Conservation (phyloP, 2,329 filamentous ascomycete genomes). For the Trichophyton rubrum region DNA sequence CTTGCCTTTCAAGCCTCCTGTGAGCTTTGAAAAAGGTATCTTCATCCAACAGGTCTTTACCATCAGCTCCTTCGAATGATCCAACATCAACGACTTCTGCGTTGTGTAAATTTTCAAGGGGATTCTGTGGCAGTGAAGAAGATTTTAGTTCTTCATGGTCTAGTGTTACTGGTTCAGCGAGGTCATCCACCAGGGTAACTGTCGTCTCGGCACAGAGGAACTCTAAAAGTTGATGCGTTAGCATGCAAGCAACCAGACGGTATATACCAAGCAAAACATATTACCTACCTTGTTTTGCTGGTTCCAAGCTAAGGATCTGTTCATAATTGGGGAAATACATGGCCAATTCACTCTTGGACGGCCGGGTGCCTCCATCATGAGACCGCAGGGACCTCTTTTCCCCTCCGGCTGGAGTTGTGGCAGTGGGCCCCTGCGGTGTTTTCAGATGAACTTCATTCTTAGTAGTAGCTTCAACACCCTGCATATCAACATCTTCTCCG, state of each 20-base stretch:
- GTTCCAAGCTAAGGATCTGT: constrained; percentile 77
- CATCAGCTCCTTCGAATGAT: constrained; percentile 16
- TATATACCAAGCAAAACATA: not conserved
- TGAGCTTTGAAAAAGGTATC: constrained; percentile 47
- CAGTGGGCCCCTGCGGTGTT: not conserved
- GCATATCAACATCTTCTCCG: not conserved
- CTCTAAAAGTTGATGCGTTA: constrained; percentile 39
- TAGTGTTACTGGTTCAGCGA: constrained; percentile 20
- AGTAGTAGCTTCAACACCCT: not conserved
- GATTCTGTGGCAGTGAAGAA: constrained; percentile 18
- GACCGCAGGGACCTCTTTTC: constrained; percentile 71
- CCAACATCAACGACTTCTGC: constrained; percentile 35
- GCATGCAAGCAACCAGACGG: not conserved
- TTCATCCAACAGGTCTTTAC: constrained; percentile 45
- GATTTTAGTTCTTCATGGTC: not conserved
- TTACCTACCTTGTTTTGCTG: constrained; percentile 57
- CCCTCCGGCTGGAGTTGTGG: not conserved
- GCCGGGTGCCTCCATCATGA: constrained; percentile 62
- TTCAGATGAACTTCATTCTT: not conserved
- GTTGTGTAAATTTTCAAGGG: constrained; percentile 27
- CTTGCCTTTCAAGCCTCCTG: constrained; percentile 49
- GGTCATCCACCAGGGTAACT: constrained; percentile 56
- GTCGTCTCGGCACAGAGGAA: constrained; percentile 59
- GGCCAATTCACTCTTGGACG: constrained; percentile 78
- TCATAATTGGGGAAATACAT: constrained; percentile 91